A percentile compares a stretch with the other conserved stretches of the same genome.
These are phyloP conservation scores for Annulohypoxylon stygium DNA, from an alignment of 495 filamentous ascomycete species.

Conservation along the genomic window DNA sequence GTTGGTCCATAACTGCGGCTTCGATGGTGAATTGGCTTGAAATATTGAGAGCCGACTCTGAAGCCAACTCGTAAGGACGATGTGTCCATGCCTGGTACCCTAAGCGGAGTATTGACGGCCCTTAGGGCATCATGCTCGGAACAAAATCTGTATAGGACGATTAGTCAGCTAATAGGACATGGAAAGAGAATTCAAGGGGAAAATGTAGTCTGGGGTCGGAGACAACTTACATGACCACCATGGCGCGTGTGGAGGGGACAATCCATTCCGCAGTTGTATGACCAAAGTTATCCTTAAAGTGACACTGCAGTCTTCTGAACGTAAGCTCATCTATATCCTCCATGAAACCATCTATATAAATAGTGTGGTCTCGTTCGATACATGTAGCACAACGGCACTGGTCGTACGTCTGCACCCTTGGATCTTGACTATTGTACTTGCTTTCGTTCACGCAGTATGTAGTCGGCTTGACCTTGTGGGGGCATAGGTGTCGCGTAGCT, in stretches of 20 bases:
- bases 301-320: too few relatives aligned
- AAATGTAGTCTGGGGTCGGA: not conserved
- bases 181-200: not conserved
- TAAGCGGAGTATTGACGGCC: not conserved
- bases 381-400: conserved; percentile 28
- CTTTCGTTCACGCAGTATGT: conserved; percentile 22
- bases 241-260: not conserved
- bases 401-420: conserved; percentile 24
- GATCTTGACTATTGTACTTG: not conserved
- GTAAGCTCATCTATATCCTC: not conserved
- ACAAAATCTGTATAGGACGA: not conserved
- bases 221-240: not conserved
- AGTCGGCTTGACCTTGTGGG: not conserved
- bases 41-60: not conserved
- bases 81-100: not conserved
- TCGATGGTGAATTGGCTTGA: not conserved
- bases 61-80: not conserved
- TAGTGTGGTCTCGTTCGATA: conserved; percentile 2
- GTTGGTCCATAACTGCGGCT: not conserved
- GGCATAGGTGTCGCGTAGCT: not conserved
- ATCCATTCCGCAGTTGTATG: not conserved
- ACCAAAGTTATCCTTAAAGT: conserved; percentile 11
- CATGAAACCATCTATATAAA: conserved; percentile 24
- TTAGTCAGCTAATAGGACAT: not conserved
- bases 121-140: not conserved